phyloP scores from a whole-genome alignment of 2,329 filamentous ascomycete genomes.

The Colletotrichum neosansevieriae region DNA sequence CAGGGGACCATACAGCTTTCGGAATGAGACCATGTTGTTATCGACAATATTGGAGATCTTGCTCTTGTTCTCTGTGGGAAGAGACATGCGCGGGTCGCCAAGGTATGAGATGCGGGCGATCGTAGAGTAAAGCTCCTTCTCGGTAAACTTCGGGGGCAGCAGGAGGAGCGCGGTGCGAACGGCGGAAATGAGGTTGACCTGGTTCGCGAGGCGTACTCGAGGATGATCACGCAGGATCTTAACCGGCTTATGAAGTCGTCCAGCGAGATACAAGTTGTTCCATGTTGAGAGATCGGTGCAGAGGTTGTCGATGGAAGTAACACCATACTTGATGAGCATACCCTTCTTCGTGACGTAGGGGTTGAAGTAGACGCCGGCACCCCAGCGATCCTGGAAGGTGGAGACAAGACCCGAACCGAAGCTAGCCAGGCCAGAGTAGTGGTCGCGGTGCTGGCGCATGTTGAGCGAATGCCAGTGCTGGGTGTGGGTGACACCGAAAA shows the following conservation, averaged over 20 bases:
- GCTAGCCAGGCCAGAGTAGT: slow-evolving; percentile 88
- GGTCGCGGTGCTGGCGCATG: slow-evolving; percentile 85
- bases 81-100: slow-evolving; percentile 94
- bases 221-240: slow-evolving; percentile 97
- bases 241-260: slow-evolving; percentile 94
- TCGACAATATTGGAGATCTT: slow-evolving; percentile 96
- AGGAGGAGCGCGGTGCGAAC: slow-evolving; percentile 90
- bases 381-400: slow-evolving; percentile 86
- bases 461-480: slow-evolving; percentile 99
- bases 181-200: slow-evolving; percentile 93
- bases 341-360: slow-evolving; percentile 95
- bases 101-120: slow-evolving; percentile 95
- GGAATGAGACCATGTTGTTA: slow-evolving; percentile 91
- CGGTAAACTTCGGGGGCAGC: slow-evolving; percentile 85
- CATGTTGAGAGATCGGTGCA: slow-evolving; percentile 88
- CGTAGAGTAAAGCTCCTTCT: slow-evolving; percentile 87
- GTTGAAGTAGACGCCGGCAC: slow-evolving; percentile 97
- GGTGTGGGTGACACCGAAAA: slow-evolving; percentile 93
- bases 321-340: slow-evolving; percentile 96
- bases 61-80: slow-evolving; percentile 89
- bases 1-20: slow-evolving; percentile 88
- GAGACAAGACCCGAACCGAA: slow-evolving; percentile 89
- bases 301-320: slow-evolving; percentile 92
- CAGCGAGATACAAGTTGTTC: slow-evolving; percentile 96
- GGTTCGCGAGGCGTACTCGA: slow-evolving; percentile 91